These are phyloP conservation scores for Lipomyces yamadae DNA, from an alignment of 805 yeast species.

Conservation along the genomic window DNA sequence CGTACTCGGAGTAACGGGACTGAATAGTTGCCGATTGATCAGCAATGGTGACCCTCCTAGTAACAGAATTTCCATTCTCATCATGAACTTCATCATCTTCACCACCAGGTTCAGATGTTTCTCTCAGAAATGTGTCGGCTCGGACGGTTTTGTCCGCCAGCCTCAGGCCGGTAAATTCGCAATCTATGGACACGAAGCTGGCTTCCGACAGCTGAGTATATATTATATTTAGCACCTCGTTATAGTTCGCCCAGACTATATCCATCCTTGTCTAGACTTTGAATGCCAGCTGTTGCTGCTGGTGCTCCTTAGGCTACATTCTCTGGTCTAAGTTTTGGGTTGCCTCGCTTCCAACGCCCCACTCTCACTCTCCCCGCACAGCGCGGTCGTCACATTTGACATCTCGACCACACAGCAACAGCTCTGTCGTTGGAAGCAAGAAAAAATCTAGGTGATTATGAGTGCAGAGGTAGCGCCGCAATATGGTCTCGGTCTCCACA, in stretches of 20 bases:
- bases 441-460: not conserved
- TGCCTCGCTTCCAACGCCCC: not conserved
- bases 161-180: slow-evolving; percentile 4
- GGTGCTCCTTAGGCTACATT: not conserved
- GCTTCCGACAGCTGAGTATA: not conserved
- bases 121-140: not conserved
- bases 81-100: not conserved
- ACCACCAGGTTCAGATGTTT: not conserved
- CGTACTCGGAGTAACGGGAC: not conserved
- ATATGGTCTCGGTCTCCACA: not conserved
- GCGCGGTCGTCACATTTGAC: too few species aligned
- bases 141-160: not conserved
- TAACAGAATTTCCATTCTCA: not conserved
- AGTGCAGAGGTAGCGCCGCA: not conserved
- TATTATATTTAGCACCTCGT: not conserved
- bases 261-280: not conserved
- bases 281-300: too few species aligned
- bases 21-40: slow-evolving; percentile 3
- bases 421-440: not conserved
- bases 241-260: not conserved
- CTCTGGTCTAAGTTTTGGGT: not conserved
- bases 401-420: not conserved
- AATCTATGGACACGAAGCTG: not conserved
- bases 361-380: not conserved
- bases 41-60: not conserved